Evolutionary conservation across 176 grass and related monocot genomes (phyloP).

Genomic region (Cocos nucifera): DNA sequence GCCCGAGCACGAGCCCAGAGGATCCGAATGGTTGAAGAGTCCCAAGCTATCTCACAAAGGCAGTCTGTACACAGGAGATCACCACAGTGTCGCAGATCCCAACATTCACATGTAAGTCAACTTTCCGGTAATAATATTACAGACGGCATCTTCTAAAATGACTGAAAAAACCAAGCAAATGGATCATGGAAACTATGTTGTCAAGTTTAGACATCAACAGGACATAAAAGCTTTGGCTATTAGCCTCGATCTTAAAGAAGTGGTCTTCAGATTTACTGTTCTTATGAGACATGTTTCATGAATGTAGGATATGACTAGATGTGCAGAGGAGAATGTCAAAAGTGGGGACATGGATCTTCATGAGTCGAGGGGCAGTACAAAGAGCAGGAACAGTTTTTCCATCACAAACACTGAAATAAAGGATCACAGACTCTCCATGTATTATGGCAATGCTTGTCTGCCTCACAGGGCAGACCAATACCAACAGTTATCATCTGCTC

Average conservation of each 20-base stretch:
- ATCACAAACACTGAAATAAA: background rate
- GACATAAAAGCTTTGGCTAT: too few species aligned
- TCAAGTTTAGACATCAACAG: too few species aligned
- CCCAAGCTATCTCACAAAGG: background rate
- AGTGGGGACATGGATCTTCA: conserved; percentile 19
- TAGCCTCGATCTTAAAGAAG: too few species aligned
- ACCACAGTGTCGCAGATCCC: background rate
- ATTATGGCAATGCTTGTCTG: background rate
- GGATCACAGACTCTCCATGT: conserved; percentile 12
- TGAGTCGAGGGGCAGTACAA: background rate
- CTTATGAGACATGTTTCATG: too few species aligned
- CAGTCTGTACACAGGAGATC: conserved; percentile 13
- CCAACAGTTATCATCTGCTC: conserved; percentile 13
- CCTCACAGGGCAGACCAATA: conserved; percentile 11
- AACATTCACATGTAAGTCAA: conserved; percentile 1
- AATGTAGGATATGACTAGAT: conserved; percentile 15
- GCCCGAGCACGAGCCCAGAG: conserved; percentile 10
- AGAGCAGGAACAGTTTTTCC: conserved; percentile 10
- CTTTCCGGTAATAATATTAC: background rate
- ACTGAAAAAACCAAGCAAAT: too few species aligned
- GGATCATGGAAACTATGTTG: too few species aligned
- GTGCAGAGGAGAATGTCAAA: conserved; percentile 8
- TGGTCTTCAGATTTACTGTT: too few species aligned
- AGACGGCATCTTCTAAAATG: too few species aligned
- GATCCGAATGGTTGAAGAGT: conserved; percentile 10